Percentiles rank a stretch among this genome's conserved stretches.
phyloP scores from a whole-genome alignment of 1,284 basidiomycete species.

The Lignosus rhinocerotis region DNA sequence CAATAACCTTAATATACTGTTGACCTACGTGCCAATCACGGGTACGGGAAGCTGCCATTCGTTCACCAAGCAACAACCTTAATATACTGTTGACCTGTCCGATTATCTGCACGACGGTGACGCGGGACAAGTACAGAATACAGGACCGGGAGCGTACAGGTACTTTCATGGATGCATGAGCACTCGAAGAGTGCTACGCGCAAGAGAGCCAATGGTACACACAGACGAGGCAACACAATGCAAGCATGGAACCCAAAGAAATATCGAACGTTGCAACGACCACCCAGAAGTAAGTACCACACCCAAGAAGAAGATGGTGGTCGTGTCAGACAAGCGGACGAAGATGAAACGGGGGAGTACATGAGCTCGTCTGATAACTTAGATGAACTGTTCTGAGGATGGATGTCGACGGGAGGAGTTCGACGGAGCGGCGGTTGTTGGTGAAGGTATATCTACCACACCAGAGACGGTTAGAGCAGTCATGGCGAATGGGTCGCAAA shows the following conservation, averaged over 20 bases:
- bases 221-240: background rate
- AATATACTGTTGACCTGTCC: background rate
- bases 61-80: background rate
- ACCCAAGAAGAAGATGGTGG: background rate
- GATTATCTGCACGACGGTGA: slow-evolving; percentile 14
- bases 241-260: background rate
- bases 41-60: background rate
- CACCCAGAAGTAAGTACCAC: background rate
- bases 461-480: background rate
- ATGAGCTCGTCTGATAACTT: slow-evolving; percentile 19
- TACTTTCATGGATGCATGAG: background rate
- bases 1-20: background rate
- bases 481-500: background rate
- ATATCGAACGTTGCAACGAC: background rate
- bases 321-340: slow-evolving; percentile 11
- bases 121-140: slow-evolving; percentile 8
- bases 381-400: background rate
- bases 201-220: background rate
- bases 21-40: slow-evolving; percentile 4
- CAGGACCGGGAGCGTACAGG: slow-evolving; percentile 15
- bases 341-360: background rate
- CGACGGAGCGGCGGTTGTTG: no score
- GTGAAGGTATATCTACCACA: background rate
- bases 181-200: background rate
- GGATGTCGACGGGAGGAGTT: background rate